Evolutionary conservation across 441 rosid genomes (phyloP).

Genomic region (Aquilaria agallochum): DNA sequence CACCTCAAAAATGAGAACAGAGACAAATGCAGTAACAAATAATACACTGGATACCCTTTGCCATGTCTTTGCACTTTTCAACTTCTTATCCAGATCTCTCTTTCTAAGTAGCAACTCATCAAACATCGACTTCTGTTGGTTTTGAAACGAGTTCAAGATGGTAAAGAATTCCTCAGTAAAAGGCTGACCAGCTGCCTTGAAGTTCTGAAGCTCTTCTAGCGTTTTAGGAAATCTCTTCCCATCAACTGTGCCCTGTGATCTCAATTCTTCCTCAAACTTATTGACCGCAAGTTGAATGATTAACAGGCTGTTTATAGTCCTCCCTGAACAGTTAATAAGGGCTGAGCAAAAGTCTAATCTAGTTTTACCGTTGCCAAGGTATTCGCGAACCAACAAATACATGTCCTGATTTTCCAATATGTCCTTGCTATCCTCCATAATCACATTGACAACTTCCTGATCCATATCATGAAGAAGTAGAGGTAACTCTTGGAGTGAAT

Average conservation of each 20-base stretch:
- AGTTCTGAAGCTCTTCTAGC: conserved; percentile 46
- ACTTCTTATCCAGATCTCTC: conserved; percentile 47
- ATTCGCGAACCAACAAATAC: conserved; percentile 48
- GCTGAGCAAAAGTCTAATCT: conserved; percentile 58
- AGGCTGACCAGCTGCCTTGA: conserved; percentile 46
- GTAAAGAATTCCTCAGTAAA: conserved; percentile 50
- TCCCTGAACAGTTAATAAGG: conserved; percentile 49
- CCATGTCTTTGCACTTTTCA: conserved; percentile 51
- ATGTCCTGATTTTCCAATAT: conserved; percentile 55
- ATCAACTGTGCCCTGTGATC: conserved; percentile 19
- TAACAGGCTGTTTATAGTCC: conserved; percentile 47
- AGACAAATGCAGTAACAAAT: conserved; percentile 45
- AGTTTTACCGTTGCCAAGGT: conserved; percentile 45
- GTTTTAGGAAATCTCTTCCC: conserved; percentile 48
- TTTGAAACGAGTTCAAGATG: conserved; percentile 36
- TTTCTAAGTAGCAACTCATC: conserved; percentile 34
- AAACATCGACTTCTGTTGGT: conserved; percentile 45
- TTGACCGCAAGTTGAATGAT: conserved; percentile 50
- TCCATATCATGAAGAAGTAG: conserved; percentile 56
- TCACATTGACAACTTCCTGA: conserved; percentile 51
- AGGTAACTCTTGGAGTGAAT: conserved; percentile 52
- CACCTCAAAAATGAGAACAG: conserved; percentile 59
- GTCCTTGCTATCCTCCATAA: conserved; percentile 46
- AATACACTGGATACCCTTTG: conserved; percentile 50
- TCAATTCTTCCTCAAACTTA: conserved; percentile 41